These are phyloP conservation scores for Cryptococcus sp. DNA, from an alignment of 1,284 basidiomycete genomes.

Conservation along the genomic window DNA sequence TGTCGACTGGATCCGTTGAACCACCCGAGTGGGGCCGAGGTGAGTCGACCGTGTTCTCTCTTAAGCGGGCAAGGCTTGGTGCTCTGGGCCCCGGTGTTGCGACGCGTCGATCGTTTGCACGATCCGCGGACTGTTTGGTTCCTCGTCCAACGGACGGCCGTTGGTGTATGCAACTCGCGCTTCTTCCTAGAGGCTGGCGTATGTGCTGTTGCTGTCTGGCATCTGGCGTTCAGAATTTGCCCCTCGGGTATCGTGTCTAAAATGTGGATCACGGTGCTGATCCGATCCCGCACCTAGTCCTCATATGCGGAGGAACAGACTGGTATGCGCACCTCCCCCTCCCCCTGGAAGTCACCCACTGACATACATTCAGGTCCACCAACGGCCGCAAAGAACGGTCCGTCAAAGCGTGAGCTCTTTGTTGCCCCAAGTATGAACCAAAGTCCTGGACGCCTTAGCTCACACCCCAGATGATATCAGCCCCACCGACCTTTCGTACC, in stretches of 20 bases:
- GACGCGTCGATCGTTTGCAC: neutral
- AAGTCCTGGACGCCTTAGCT: neutral
- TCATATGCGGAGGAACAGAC: slow-evolving; percentile 28
- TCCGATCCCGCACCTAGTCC: slow-evolving; percentile 14
- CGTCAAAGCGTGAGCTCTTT: slow-evolving; percentile 13
- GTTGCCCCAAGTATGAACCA: neutral
- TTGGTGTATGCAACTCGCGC: neutral
- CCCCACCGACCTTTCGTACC: slow-evolving; percentile 67
- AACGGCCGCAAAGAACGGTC: slow-evolving; percentile 31
- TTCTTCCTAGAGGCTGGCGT: too few species aligned
- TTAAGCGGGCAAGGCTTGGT: neutral
- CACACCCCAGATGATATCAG: slow-evolving; percentile 11
- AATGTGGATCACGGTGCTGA: slow-evolving; percentile 2
- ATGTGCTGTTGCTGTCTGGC: neutral
- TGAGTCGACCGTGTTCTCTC: slow-evolving; percentile 11
- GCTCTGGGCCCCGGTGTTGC: neutral
- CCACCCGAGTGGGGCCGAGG: slow-evolving; percentile 35
- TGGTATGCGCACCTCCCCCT: slow-evolving; percentile 16
- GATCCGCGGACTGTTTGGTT: neutral
- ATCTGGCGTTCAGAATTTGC: too few species aligned
- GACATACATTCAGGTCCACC: slow-evolving; percentile 21
- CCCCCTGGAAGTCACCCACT: neutral
- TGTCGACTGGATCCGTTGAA: slow-evolving; percentile 3
- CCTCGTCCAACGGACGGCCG: neutral
- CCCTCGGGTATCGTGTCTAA: neutral